Conservation (phyloP, 2,329 filamentous ascomycete species). For the Ceratocystis alfenasii region DNA sequence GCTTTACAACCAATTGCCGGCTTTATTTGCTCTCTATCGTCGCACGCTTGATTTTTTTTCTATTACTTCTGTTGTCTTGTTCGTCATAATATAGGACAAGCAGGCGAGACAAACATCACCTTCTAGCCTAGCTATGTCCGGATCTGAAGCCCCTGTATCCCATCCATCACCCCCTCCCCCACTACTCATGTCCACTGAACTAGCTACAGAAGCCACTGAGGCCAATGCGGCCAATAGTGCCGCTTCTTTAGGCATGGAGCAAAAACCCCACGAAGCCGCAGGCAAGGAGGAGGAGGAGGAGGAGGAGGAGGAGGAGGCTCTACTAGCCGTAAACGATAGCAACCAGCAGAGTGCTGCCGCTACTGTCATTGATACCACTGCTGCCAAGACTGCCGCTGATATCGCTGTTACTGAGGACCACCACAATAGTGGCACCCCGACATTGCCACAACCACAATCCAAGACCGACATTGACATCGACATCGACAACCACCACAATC, state of each 20-base stretch:
- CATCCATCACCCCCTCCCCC: conserved; percentile 6
- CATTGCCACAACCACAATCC: conserved; percentile 6
- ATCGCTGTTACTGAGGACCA: background rate
- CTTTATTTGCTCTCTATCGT: background rate
- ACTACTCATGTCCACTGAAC: background rate
- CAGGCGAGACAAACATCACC: background rate
- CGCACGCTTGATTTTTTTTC: background rate
- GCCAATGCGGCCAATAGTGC: background rate
- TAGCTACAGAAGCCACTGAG: conserved; percentile 1
- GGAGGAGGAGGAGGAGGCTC: too few species aligned
- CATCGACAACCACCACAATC: background rate
- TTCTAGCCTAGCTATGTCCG: conserved; percentile 7
- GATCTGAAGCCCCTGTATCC: background rate
- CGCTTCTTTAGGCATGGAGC: background rate
- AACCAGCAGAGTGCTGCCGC: conserved; percentile 1
- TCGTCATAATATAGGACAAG: background rate
- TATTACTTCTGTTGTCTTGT: background rate
- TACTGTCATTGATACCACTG: background rate
- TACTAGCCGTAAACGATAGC: conserved; percentile 11
- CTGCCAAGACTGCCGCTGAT: background rate
- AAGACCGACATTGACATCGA: background rate
- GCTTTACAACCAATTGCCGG: background rate
- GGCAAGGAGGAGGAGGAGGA: background rate
- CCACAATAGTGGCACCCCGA: background rate
- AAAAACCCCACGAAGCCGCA: conserved; percentile 9